These are phyloP conservation scores for Emericellopsis terricola DNA, from an alignment of 495 filamentous ascomycete genomes.

Conservation along the genomic window DNA sequence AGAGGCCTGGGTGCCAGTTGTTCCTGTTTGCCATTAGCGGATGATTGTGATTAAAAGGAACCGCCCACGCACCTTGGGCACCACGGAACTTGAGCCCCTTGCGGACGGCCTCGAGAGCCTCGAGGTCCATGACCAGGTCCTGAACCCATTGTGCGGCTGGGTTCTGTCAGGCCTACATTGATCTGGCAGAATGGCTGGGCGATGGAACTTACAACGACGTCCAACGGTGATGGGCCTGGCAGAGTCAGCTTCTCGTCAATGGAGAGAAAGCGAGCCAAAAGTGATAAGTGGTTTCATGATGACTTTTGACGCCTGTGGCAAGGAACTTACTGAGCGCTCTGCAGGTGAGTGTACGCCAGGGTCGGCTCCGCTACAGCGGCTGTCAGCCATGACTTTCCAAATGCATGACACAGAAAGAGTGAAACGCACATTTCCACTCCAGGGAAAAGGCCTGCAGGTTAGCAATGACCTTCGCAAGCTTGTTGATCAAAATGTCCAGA, in stretches of 20 bases:
- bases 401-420: background rate
- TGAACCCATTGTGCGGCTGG: slow-evolving; percentile 56
- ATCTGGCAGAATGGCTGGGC: background rate
- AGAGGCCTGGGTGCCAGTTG: slow-evolving; percentile 28
- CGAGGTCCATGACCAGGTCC: slow-evolving; percentile 74
- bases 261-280: too few species aligned
- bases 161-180: background rate
- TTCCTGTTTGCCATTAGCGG: slow-evolving; percentile 12
- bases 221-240: slow-evolving; percentile 72
- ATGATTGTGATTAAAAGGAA: background rate
- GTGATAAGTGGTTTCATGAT: too few species aligned
- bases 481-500: slow-evolving; percentile 63
- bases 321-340: slow-evolving; percentile 22
- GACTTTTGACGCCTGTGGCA: too few species aligned
- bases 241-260: too few species aligned
- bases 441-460: slow-evolving; percentile 64
- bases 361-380: slow-evolving; percentile 19
- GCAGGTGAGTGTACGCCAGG: slow-evolving; percentile 76
- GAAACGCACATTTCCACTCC: slow-evolving; percentile 40
- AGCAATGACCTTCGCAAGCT: slow-evolving; percentile 68
- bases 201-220: slow-evolving; percentile 25
- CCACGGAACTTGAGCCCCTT: slow-evolving; percentile 69
- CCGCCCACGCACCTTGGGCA: slow-evolving; percentile 43
- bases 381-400: background rate
- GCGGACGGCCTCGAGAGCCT: slow-evolving; percentile 59